A percentile compares a stretch with the other conserved stretches of the same genome.
Conservation (phyloP, 148 eudicot species). For the Chenopodium album region DNA sequence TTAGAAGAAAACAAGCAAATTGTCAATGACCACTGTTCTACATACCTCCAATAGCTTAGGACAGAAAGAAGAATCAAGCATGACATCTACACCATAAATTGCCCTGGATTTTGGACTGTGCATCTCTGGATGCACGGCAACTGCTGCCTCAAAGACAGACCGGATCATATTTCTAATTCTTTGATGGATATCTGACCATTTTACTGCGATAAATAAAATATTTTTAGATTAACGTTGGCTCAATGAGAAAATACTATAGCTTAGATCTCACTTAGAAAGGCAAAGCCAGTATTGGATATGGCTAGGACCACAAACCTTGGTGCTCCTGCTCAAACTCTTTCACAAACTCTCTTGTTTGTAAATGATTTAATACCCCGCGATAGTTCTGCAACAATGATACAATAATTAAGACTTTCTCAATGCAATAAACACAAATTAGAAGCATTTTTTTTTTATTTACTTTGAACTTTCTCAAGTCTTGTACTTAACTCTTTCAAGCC, state of each 20-base stretch:
- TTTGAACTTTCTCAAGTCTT: not conserved
- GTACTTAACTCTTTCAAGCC: not conserved
- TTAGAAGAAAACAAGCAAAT: not conserved
- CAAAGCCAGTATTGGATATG: not conserved
- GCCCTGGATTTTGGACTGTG: constrained; percentile 79
- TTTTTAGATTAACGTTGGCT: constrained; percentile 1
- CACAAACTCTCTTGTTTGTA: constrained; percentile 77
- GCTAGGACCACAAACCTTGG: constrained; percentile 44
- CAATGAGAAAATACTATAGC: not conserved
- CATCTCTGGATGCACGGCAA: constrained; percentile 83
- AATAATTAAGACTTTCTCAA: not conserved
- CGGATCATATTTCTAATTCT: constrained; percentile 68
- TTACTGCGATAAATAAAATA: constrained; percentile 48
- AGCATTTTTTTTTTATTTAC: too few relatives aligned
- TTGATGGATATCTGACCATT: constrained; percentile 75
- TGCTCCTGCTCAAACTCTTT: constrained; percentile 82
- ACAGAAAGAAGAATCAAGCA: constrained; percentile 71
- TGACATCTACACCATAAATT: constrained; percentile 93
- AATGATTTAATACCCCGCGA: constrained; percentile 71
- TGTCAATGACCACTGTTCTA: not conserved
- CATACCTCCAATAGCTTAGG: constrained; percentile 93
- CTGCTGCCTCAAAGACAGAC: constrained; percentile 84
- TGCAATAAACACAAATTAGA: not conserved
- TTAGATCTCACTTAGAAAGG: not conserved
- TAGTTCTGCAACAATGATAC: constrained; percentile 57